phyloP scores from a whole-genome alignment of 495 filamentous ascomycete species.

The Neurospora tetrasperma region DNA sequence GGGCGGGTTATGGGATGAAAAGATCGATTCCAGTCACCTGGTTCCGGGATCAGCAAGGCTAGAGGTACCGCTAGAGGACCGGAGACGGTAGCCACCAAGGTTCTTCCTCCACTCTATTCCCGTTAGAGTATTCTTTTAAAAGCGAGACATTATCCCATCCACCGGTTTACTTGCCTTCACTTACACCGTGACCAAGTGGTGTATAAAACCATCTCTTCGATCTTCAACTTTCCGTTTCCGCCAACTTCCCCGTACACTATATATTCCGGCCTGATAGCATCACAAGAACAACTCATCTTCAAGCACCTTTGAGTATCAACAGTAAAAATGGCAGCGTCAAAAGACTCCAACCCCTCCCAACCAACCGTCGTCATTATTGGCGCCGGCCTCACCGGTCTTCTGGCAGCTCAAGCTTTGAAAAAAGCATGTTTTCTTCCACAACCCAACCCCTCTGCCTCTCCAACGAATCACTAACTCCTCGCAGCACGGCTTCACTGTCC shows the following conservation, averaged over 20 bases:
- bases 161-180: not conserved
- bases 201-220: not conserved
- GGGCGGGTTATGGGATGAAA: not conserved
- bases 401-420: conserved; percentile 37
- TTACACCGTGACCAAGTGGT: not conserved
- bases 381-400: conserved; percentile 39
- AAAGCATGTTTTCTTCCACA: conserved; percentile 16
- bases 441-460: not conserved
- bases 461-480: not conserved
- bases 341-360: not conserved
- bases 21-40: not conserved
- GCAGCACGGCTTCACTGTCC: conserved; percentile 40
- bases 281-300: not conserved
- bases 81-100: not conserved
- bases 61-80: not conserved
- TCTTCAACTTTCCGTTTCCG: not conserved
- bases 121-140: not conserved
- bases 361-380: conserved; percentile 34
- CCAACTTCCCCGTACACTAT: not conserved
- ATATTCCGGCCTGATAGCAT: not conserved
- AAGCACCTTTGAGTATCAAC: not conserved
- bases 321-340: not conserved
- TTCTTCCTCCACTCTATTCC: not conserved
- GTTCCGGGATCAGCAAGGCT: not conserved
- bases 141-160: not conserved